A percentile compares a stretch with the other conserved stretches of the same genome.
Evolutionary conservation across 2,329 filamentous ascomycete genomes (phyloP).

Genomic region (Fusarium continuum): DNA sequence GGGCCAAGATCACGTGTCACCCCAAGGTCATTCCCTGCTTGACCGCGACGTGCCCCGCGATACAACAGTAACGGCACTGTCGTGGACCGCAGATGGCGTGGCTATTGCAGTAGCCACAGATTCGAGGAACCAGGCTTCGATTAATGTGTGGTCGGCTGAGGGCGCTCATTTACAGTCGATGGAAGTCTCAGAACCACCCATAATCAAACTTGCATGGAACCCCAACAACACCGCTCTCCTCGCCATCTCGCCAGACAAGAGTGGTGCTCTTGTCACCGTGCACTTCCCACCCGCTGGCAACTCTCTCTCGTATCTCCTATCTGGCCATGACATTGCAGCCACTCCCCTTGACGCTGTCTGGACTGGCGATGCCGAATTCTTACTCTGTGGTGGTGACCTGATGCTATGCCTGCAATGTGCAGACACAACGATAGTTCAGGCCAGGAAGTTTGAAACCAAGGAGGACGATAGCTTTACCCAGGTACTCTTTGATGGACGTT

Average conservation of each 20-base stretch:
- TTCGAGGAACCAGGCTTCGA: constrained; percentile 58
- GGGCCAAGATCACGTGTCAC: constrained; percentile 54
- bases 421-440: constrained; percentile 56
- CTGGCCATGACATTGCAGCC: constrained; percentile 59
- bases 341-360: constrained; percentile 67
- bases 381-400: constrained; percentile 66
- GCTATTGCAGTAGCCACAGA: constrained; percentile 68
- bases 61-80: constrained; percentile 66
- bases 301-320: constrained; percentile 58
- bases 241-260: constrained; percentile 64
- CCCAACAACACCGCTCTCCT: constrained; percentile 64
- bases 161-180: constrained; percentile 63
- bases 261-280: constrained; percentile 64
- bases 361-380: constrained; percentile 66
- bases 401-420: constrained; percentile 60
- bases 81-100: constrained; percentile 67
- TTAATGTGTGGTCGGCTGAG: constrained; percentile 66
- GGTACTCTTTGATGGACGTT: constrained; percentile 64
- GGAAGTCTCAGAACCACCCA: constrained; percentile 67
- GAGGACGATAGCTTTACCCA: constrained; percentile 64
- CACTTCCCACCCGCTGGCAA: constrained; percentile 57
- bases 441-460: constrained; percentile 61
- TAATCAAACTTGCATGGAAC: constrained; percentile 71
- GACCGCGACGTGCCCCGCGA: constrained; percentile 62
- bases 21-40: constrained; percentile 54